Evolutionary conservation across 164 flowering plant species (phyloP).

Genomic region (Stephania cephalantha): DNA sequence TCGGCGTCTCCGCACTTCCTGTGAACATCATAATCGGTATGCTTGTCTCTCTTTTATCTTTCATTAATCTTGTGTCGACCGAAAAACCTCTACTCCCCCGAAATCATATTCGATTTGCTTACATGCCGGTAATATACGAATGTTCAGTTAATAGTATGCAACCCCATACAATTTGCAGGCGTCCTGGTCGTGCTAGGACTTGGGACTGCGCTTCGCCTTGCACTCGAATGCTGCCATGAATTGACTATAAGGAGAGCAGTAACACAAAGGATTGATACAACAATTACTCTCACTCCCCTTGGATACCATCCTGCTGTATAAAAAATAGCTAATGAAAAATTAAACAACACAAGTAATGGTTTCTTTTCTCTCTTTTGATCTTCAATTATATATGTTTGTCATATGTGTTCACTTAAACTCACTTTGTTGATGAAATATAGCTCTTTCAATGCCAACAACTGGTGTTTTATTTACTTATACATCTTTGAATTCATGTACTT

Average conservation of each 20-base stretch:
- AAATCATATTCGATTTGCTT: neutral
- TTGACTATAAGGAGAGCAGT: constrained; percentile 54
- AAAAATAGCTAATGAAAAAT: constrained; percentile 7
- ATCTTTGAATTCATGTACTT: too few relatives aligned
- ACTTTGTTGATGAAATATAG: neutral
- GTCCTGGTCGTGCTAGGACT: constrained; percentile 74
- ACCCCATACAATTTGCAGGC: constrained; percentile 33
- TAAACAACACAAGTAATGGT: neutral
- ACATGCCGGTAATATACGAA: neutral
- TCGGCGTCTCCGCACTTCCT: constrained; percentile 80
- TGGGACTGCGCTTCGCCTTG: constrained; percentile 71
- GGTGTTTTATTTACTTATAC: neutral
- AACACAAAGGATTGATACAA: constrained; percentile 44
- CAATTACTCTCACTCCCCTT: constrained; percentile 30
- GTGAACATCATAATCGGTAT: constrained; percentile 74
- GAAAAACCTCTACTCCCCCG: neutral
- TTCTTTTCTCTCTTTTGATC: neutral
- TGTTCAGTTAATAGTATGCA: neutral
- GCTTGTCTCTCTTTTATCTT: neutral
- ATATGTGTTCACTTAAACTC: neutral
- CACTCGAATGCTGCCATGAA: constrained; percentile 65
- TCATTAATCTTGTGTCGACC: neutral
- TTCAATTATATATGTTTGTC: neutral
- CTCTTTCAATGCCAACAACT: neutral
- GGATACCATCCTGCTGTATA: constrained; percentile 54